These are phyloP conservation scores for Coriolopsis trogii DNA, from an alignment of 1,284 basidiomycete species.

Conservation along the genomic window DNA sequence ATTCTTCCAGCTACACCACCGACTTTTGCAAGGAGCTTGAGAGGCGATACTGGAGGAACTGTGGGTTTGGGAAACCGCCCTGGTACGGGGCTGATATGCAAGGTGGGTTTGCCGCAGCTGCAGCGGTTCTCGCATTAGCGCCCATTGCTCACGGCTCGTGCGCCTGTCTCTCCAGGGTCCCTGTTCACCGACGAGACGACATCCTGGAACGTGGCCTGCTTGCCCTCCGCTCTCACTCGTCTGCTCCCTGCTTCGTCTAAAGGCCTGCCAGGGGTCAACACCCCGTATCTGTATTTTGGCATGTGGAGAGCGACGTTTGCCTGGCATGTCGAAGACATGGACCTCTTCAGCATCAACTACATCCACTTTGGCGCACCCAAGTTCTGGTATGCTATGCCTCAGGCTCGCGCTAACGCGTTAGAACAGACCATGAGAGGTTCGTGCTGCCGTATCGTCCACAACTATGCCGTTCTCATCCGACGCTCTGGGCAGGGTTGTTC, in stretches of 20 bases:
- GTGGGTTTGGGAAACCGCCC: slow-evolving; percentile 84
- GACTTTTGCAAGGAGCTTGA: slow-evolving; percentile 90
- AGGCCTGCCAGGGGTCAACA: slow-evolving; percentile 92
- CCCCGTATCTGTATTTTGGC: slow-evolving; percentile 97
- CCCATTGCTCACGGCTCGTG: background rate
- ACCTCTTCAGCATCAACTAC: slow-evolving; percentile 98
- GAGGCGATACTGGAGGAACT: slow-evolving; percentile 90
- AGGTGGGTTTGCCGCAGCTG: slow-evolving; percentile 47
- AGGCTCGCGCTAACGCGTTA: slow-evolving; percentile 75
- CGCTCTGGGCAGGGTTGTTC: slow-evolving; percentile 70
- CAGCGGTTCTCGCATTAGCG: background rate
- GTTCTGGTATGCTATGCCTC: slow-evolving; percentile 96
- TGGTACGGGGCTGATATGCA: slow-evolving; percentile 98
- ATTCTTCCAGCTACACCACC: slow-evolving; percentile 75
- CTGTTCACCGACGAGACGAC: slow-evolving; percentile 84
- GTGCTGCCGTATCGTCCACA: slow-evolving; percentile 20
- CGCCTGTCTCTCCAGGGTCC: slow-evolving; percentile 55
- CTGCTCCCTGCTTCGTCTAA: slow-evolving; percentile 70
- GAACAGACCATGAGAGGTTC: slow-evolving; percentile 83
- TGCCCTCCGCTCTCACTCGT: slow-evolving; percentile 87
- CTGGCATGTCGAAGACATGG: slow-evolving; percentile 99
- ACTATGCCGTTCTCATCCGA: background rate
- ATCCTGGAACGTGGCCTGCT: slow-evolving; percentile 91
- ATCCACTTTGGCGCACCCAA: slow-evolving; percentile 98
- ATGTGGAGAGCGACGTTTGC: slow-evolving; percentile 99